Evolutionary conservation across 306 rosid species (phyloP), one percentile per base, ranked within the genome.

Genomic region (Sechiopsis laciniata): DNA sequence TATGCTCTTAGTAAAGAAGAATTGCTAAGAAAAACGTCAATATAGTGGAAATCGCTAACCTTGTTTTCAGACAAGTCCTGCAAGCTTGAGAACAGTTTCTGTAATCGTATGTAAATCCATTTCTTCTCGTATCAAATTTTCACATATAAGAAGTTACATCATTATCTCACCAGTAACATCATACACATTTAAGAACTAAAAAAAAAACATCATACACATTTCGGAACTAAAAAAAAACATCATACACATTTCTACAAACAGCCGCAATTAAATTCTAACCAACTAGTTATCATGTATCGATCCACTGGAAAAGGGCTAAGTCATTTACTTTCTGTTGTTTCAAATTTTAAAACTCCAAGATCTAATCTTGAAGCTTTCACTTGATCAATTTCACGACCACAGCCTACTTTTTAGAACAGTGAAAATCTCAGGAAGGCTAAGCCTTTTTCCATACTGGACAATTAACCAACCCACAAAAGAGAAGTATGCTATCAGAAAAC

Each of bases 391-490:
- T 20, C 57, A 66, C 54, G 72, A 70, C 78, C 64, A 84, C 82
- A 63, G 68, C 73, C 81, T 82, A 79, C 69, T 76, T 55, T 58
- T 78, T 15, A 78, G 84, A 69, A 63, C 52, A 72, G 80, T 42
- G 77, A 85, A 79, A 52, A 87, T 83, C 72, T 90, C 89, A 14
- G 69, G 76, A 65, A 88, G 83, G 76, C 88, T 84, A 37, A 88
- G 80, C 77, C 84, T 90, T 85, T 84, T 87, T 74, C 91, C 83
- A 68, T 83, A 87, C 78, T 84, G 89, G 50, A 83, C 56, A 32
- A 79, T 86, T 75, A 85, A 71, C 98, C 97, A 90, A 56, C 85
- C 87, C 77, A 83, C 81, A 77, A 88, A 55, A 51, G 87, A 84
- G 46, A 84, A 24, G 85, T 87, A 92, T 35, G 84, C 91, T 50